phyloP scores from a whole-genome alignment of 768 basidiomycete genomes.

The Pulveroboletus frians region DNA sequence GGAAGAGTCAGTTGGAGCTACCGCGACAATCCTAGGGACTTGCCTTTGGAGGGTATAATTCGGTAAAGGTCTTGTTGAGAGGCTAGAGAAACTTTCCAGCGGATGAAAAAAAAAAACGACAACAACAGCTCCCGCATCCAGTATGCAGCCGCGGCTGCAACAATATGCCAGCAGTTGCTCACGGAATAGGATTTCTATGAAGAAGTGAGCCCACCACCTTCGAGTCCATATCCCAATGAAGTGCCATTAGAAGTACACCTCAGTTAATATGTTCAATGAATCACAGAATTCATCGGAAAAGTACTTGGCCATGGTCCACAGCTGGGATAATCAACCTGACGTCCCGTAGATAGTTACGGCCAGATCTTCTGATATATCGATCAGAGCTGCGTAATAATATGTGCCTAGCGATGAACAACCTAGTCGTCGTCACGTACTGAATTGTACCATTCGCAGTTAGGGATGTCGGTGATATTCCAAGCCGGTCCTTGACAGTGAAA shows the following conservation, averaged over 20 bases:
- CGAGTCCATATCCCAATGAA: too few relatives aligned
- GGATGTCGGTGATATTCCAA: conserved; percentile 32
- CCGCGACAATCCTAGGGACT: neutral
- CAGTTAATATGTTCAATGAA: conserved; percentile 32
- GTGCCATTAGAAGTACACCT: neutral
- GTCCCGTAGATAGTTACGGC: conserved; percentile 43
- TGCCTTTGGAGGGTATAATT: too few relatives aligned
- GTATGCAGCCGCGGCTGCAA: too few relatives aligned
- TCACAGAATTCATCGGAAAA: conserved; percentile 36
- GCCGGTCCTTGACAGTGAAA: conserved; percentile 36
- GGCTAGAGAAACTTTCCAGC: too few relatives aligned
- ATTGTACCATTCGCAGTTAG: conserved; percentile 38
- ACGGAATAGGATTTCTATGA: too few relatives aligned
- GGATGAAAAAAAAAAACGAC: neutral
- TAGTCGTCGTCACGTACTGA: conserved; percentile 28
- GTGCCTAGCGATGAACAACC: neutral
- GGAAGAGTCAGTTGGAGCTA: conserved; percentile 11
- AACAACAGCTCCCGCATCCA: too few relatives aligned
- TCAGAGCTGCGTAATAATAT: neutral
- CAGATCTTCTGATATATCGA: conserved; percentile 31
- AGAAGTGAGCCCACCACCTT: too few relatives aligned
- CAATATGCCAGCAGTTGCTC: neutral
- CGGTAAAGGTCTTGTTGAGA: too few relatives aligned
- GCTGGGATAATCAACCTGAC: conserved; percentile 28
- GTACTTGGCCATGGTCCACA: conserved; percentile 29